phyloP scores from a whole-genome alignment of 2,329 filamentous ascomycete species.

The Mycogone perniciosa region DNA sequence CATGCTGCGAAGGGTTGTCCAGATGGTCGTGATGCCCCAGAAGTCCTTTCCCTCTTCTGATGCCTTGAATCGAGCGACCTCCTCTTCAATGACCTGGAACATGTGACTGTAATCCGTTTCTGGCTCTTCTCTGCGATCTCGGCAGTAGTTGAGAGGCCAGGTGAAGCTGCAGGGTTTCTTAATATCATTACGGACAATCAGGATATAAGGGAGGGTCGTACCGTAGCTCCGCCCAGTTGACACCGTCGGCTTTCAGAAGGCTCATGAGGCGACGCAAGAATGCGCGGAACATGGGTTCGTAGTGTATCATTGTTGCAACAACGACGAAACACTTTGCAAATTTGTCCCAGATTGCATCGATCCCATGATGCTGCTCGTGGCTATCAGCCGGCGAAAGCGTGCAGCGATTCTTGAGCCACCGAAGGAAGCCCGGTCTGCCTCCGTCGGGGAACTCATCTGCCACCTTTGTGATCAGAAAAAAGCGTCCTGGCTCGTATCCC shows the following conservation, averaged over 20 bases:
- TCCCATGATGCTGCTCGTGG: conserved; percentile 72
- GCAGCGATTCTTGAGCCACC: conserved; percentile 69
- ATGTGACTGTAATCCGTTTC: conserved; percentile 64
- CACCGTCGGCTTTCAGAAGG: conserved; percentile 70
- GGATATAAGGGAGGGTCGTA: conserved; percentile 18
- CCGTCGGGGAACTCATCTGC: conserved; percentile 70
- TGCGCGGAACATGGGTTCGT: conserved; percentile 80
- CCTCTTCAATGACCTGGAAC: conserved; percentile 69
- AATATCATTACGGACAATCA: background rate
- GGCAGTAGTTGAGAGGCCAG: conserved; percentile 66
- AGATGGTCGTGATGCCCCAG: conserved; percentile 81
- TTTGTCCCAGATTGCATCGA: conserved; percentile 79
- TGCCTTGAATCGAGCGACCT: conserved; percentile 67
- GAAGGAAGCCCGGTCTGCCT: conserved; percentile 63
- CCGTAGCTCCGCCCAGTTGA: conserved; percentile 77
- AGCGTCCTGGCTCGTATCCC: conserved; percentile 53
- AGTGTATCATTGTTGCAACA: conserved; percentile 69
- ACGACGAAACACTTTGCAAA: conserved; percentile 71
- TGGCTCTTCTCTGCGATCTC: conserved; percentile 55
- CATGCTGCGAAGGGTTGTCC: conserved; percentile 65
- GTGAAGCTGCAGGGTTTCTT: conserved; percentile 45
- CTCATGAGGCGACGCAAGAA: conserved; percentile 68
- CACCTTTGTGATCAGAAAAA: conserved; percentile 53
- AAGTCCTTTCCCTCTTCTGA: conserved; percentile 67
- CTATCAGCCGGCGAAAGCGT: conserved; percentile 67